These are phyloP conservation scores for Periglandula ipomoeae DNA, from an alignment of 2,329 filamentous ascomycete genomes.

Conservation along the genomic window DNA sequence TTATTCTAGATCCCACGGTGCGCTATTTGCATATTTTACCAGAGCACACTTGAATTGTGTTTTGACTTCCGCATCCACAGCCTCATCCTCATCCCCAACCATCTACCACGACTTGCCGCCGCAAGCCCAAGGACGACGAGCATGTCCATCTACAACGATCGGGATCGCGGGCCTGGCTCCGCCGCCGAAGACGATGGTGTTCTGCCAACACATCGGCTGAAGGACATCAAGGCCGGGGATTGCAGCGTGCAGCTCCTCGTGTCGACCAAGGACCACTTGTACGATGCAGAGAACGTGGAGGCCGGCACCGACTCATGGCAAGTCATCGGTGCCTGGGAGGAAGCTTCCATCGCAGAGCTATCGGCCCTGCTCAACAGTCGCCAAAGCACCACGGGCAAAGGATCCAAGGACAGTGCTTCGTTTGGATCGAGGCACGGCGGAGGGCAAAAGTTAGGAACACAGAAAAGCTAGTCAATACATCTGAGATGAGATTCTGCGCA, in stretches of 20 bases:
- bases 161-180: no score
- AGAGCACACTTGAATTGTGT: no score
- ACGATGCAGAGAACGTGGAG: slow-evolving; percentile 10
- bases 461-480: background rate
- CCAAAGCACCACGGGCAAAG: background rate
- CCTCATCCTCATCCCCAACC: no score
- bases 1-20: no score
- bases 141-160: no score
- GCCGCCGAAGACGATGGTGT: no score
- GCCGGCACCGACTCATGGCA: slow-evolving; percentile 11
- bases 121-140: no score
- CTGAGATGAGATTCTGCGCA: no score
- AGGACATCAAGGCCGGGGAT: background rate
- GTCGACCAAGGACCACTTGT: slow-evolving; percentile 15
- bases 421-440: background rate
- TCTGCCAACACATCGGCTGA: background rate
- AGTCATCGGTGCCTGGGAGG: slow-evolving; percentile 13
- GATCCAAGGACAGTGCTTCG: background rate
- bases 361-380: background rate
- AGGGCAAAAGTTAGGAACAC: background rate
- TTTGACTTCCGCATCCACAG: no score
- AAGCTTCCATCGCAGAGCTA: slow-evolving; percentile 7
- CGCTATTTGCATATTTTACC: no score
- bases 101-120: no score
- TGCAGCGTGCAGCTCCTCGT: slow-evolving; percentile 12